Evolutionary conservation across 805 yeast species (phyloP).

Genomic region (Cephaloascus albidus): DNA sequence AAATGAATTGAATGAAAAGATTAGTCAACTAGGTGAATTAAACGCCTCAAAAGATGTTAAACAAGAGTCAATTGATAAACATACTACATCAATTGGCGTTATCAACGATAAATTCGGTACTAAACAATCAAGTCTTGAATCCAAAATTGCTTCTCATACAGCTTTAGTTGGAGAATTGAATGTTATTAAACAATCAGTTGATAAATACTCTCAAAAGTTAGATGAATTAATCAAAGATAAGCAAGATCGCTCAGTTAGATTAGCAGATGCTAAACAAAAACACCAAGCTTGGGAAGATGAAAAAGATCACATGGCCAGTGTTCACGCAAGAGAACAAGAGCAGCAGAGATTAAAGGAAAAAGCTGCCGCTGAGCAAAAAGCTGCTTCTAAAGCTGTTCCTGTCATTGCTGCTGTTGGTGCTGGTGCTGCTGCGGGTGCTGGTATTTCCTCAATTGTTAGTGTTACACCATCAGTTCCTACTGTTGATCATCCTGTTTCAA

Average conservation of each 20-base stretch:
- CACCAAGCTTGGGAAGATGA: conserved; percentile 34
- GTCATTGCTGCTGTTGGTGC: conserved; percentile 7
- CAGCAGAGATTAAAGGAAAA: conserved; percentile 26
- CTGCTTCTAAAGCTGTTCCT: conserved; percentile 16
- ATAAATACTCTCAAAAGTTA: conserved; percentile 35
- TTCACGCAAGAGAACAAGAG: conserved; percentile 37
- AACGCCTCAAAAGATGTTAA: conserved; percentile 32
- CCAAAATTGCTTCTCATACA: conserved; percentile 25
- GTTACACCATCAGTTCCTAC: conserved; percentile 5
- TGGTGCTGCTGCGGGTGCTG: conserved; percentile 10
- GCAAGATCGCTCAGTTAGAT: conserved; percentile 22
- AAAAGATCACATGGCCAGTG: conserved; percentile 30
- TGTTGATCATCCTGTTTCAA: not conserved
- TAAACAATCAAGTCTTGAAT: conserved; percentile 23
- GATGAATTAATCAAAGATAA: conserved; percentile 26
- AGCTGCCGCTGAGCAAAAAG: conserved; percentile 13
- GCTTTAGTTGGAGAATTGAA: conserved; percentile 33
- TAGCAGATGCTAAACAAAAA: conserved; percentile 30
- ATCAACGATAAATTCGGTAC: conserved; percentile 25
- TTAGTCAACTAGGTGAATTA: conserved; percentile 33
- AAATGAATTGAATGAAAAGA: conserved; percentile 26
- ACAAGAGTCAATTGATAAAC: conserved; percentile 11
- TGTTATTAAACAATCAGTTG: conserved; percentile 28
- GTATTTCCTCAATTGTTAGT: conserved; percentile 10
- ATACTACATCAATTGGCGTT: conserved; percentile 26